Conservation (phyloP, 164 flowering plant species). For the Chimonanthus salicifolius region DNA sequence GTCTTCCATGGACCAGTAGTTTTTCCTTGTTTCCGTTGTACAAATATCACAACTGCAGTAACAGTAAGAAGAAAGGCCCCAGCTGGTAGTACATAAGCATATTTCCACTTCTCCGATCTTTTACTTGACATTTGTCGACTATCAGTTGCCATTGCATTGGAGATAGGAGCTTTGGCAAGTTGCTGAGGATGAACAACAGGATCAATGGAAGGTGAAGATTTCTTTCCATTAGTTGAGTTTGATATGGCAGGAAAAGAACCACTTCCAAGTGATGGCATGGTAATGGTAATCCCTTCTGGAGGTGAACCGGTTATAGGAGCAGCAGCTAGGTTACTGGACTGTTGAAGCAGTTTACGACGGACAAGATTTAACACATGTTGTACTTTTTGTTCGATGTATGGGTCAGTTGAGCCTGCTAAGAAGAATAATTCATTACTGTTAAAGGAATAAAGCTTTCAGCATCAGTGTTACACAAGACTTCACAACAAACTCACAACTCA, state of each 20-base stretch:
- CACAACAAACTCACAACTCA: neutral
- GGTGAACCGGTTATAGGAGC: constrained; percentile 27
- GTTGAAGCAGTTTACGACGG: constrained; percentile 50
- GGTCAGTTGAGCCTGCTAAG: constrained; percentile 36
- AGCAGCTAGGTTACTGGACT: constrained; percentile 46
- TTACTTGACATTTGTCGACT: constrained; percentile 5
- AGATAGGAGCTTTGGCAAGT: neutral
- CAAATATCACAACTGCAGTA: constrained; percentile 24
- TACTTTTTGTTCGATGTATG: constrained; percentile 21
- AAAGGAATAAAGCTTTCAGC: neutral
- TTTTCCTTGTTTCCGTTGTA: constrained; percentile 43
- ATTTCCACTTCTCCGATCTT: constrained; percentile 34
- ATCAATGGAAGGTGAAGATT: neutral
- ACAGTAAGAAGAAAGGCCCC: constrained; percentile 27
- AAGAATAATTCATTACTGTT: constrained; percentile 10
- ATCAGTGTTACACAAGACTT: neutral
- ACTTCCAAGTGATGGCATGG: constrained; percentile 36
- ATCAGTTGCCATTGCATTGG: constrained; percentile 1
- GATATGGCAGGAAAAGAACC: constrained; percentile 56
- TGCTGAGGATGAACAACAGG: neutral
- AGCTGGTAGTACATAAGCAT: constrained; percentile 29
- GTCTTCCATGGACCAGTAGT: constrained; percentile 85
- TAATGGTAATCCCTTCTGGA: constrained; percentile 16
- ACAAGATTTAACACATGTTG: constrained; percentile 19
- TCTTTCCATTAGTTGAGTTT: constrained; percentile 7